Conservation (phyloP, 2,329 filamentous ascomycete genomes). For the Arthrinium phaeospermum region DNA sequence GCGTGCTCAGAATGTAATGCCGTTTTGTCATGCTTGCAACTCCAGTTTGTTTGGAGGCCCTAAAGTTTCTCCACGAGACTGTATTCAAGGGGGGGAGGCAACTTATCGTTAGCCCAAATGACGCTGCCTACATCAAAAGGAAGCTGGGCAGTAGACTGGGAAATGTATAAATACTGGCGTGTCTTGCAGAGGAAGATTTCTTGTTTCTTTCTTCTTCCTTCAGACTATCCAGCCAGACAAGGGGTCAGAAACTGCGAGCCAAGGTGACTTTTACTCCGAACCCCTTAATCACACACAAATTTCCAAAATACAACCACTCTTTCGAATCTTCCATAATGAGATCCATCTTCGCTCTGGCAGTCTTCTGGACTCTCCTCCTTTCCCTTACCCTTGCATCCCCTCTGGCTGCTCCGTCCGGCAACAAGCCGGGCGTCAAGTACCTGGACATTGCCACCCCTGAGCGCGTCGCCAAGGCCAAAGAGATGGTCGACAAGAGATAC, state of each 20-base stretch:
- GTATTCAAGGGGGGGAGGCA: background rate
- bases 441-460: conserved; percentile 2
- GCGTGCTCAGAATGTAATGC: background rate
- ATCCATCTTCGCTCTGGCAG: background rate
- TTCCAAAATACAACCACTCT: background rate
- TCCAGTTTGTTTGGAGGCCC: background rate
- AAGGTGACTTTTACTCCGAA: background rate
- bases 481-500: conserved; percentile 4
- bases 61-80: background rate
- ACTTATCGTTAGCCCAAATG: background rate
- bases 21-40: background rate
- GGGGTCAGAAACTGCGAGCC: background rate
- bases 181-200: background rate
- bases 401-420: background rate
- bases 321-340: background rate
- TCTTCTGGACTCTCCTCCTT: background rate
- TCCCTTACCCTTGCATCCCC: background rate
- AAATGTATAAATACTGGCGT: background rate
- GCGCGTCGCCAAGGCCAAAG: background rate
- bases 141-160: background rate
- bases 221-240: background rate
- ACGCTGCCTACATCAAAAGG: background rate
- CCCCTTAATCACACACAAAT: background rate
- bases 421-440: background rate
- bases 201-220: background rate